A percentile compares a stretch with the other conserved stretches of the same genome.
phyloP scores from a whole-genome alignment of 805 yeast species.

The Sugiyamaella floridensis region DNA sequence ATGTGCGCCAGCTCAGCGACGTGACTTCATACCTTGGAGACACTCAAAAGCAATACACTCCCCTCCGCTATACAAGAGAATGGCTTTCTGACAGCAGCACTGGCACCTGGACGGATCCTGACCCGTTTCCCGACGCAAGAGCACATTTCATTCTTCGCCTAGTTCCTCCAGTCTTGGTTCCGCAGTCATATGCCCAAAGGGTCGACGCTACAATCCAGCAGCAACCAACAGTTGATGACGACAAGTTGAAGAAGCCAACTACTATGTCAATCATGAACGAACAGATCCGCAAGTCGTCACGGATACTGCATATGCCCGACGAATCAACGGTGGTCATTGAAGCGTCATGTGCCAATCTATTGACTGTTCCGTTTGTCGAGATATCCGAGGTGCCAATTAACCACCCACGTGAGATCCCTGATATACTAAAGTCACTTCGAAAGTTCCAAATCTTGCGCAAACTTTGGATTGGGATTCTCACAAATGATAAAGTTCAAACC shows the following conservation, averaged over 20 bases:
- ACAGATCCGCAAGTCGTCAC: conserved; percentile 1
- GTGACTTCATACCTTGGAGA: not conserved
- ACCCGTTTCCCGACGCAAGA: conserved; percentile 19
- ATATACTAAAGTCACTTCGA: conserved; percentile 19
- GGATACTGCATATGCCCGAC: conserved; percentile 7
- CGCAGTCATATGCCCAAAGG: conserved; percentile 14
- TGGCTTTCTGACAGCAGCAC: conserved; percentile 17
- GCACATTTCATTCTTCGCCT: conserved; percentile 30
- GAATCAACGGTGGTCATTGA: conserved; percentile 16
- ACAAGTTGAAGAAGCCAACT: conserved; percentile 1
- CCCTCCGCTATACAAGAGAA: conserved; percentile 14
- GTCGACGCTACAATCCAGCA: conserved; percentile 8
- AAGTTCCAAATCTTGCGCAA: conserved; percentile 1
- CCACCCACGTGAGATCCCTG: conserved; percentile 26
- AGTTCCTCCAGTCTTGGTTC: conserved; percentile 31
- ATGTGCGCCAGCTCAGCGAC: conserved; percentile 1
- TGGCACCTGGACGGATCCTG: conserved; percentile 13
- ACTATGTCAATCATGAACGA: conserved; percentile 10
- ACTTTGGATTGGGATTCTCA: conserved; percentile 4
- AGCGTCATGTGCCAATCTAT: conserved; percentile 20
- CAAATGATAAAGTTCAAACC: not conserved
- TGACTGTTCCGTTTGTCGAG: conserved; percentile 23
- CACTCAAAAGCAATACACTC: not conserved
- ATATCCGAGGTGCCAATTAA: conserved; percentile 25
- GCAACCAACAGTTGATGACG: too few species aligned